phyloP scores from a whole-genome alignment of 1,284 basidiomycete species.

The Athelia psychrophila region DNA sequence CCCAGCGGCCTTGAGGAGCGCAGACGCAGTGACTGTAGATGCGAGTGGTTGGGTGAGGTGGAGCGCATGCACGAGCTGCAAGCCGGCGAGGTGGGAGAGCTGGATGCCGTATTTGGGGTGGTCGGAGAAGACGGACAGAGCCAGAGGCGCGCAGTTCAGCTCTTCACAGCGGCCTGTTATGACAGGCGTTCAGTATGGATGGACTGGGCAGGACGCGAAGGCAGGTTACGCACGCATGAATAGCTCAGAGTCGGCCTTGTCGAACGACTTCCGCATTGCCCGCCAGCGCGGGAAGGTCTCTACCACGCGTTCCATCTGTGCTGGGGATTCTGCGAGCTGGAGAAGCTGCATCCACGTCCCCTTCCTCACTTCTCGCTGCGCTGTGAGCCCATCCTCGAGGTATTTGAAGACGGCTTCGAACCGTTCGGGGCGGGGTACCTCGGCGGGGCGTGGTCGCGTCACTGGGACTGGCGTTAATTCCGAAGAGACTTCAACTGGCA shows the following conservation, averaged over 20 bases:
- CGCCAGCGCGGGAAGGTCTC: slow-evolving; percentile 37
- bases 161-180: slow-evolving; percentile 38
- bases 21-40: slow-evolving; percentile 24
- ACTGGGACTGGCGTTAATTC: no score
- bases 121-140: slow-evolving; percentile 41
- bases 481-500: no score
- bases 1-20: not conserved
- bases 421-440: no score
- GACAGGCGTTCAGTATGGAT: not conserved
- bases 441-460: no score
- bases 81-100: slow-evolving; percentile 31
- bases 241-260: slow-evolving; percentile 23
- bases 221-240: slow-evolving; percentile 36
- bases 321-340: slow-evolving; percentile 32
- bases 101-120: slow-evolving; percentile 42
- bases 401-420: no score
- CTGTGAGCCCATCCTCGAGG: no score
- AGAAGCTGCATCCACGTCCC: slow-evolving; percentile 41
- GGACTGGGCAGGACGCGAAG: not conserved
- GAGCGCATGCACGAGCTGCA: slow-evolving; percentile 32
- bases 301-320: slow-evolving; percentile 34
- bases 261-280: slow-evolving; percentile 32
- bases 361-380: not conserved
- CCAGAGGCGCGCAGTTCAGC: slow-evolving; percentile 38
- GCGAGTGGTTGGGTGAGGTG: slow-evolving; percentile 31